A percentile compares a stretch with the other conserved stretches of the same genome.
phyloP scores from a whole-genome alignment of 768 basidiomycete species.

The Calocybe indica region DNA sequence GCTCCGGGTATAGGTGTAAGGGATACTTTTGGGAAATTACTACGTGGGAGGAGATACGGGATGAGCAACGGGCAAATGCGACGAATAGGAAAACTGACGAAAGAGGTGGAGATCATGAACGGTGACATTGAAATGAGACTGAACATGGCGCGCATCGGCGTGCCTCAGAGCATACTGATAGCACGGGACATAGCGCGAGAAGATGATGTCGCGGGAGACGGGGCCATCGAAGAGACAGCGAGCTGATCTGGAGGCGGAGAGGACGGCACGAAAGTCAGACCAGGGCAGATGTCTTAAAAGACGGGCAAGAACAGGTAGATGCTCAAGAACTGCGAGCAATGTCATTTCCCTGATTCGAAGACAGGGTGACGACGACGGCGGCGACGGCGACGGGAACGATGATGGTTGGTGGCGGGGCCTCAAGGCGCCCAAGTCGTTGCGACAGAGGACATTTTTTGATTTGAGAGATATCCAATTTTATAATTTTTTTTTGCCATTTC shows the following conservation, averaged over 20 bases:
- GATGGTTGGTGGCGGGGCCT: conserved; percentile 12
- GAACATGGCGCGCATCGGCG: conserved; percentile 32
- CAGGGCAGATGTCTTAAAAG: conserved; percentile 21
- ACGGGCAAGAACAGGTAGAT: not conserved
- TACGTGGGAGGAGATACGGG: not conserved
- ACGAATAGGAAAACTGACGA: conserved; percentile 35
- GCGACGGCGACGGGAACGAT: conserved; percentile 20
- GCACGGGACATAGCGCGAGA: conserved; percentile 48
- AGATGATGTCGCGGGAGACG: conserved; percentile 28
- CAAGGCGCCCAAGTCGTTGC: not conserved
- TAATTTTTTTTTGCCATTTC: not conserved
- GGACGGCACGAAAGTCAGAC: conserved; percentile 27
- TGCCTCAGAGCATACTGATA: conserved; percentile 38
- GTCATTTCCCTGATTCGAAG: not conserved
- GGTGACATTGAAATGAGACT: conserved; percentile 39
- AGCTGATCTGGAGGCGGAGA: conserved; percentile 27
- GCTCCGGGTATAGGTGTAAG: conserved; percentile 65
- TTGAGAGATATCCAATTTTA: not conserved
- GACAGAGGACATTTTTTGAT: not conserved
- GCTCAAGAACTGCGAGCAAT: not conserved
- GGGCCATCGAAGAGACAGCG: conserved; percentile 20
- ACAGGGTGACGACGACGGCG: not conserved
- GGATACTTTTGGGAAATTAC: conserved; percentile 59
- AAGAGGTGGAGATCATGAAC: conserved; percentile 57
- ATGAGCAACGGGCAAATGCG: not conserved